These are phyloP conservation scores for Poa annua DNA, from an alignment of 176 grass and related monocot genomes.

Conservation along the genomic window DNA sequence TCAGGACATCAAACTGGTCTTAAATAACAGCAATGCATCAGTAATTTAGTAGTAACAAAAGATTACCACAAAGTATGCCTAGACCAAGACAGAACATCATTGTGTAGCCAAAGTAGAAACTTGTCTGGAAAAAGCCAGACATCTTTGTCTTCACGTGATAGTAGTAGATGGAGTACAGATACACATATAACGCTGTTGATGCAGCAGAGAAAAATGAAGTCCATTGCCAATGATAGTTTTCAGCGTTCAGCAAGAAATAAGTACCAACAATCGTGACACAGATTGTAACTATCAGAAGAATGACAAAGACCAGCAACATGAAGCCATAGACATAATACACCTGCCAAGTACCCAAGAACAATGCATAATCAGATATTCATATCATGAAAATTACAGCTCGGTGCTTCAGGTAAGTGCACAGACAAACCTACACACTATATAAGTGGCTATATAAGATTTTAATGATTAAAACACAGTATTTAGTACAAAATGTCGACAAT, in stretches of 20 bases:
- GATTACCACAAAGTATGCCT: conserved; percentile 78
- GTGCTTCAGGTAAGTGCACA: not conserved
- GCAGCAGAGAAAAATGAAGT: conserved; percentile 78
- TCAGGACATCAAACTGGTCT: not conserved
- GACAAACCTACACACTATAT: not conserved
- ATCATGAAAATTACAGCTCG: conserved; percentile 17
- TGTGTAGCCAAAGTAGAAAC: conserved; percentile 92
- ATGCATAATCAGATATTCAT: conserved; percentile 14
- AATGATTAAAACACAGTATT: not conserved
- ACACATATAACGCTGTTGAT: conserved; percentile 78
- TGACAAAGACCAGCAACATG: conserved; percentile 84
- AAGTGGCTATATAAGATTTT: not conserved
- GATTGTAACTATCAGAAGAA: conserved; percentile 78
- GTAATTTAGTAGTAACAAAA: not conserved
- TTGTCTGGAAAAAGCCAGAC: conserved; percentile 92
- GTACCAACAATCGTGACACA: conserved; percentile 86
- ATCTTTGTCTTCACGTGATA: conserved; percentile 87
- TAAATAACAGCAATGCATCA: not conserved
- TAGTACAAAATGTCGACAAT: conserved; percentile 7
- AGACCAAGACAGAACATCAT: conserved; percentile 89
- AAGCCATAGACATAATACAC: conserved; percentile 92
- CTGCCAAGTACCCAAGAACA: conserved; percentile 45
- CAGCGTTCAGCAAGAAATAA: conserved; percentile 86
- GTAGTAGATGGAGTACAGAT: conserved; percentile 81
- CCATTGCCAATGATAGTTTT: conserved; percentile 94